Conservation (phyloP, 2,329 filamentous ascomycete species). For the Dendrostoma leiphaemia region DNA sequence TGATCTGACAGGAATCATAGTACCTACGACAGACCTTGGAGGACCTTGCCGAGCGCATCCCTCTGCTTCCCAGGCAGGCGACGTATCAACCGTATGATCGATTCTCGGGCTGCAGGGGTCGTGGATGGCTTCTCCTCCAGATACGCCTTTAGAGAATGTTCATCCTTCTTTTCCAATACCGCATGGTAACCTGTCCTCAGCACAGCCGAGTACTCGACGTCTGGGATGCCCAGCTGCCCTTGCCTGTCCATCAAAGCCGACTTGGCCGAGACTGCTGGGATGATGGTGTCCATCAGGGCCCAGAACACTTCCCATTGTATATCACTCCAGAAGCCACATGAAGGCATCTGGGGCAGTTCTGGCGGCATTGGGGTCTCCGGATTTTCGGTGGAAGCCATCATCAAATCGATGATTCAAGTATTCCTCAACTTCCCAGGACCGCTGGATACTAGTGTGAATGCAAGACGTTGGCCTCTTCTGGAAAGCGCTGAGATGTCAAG, state of each 20-base stretch:
- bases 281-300: conserved; percentile 54
- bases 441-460: too few species aligned
- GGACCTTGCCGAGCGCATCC: conserved; percentile 36
- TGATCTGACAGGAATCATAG: neutral
- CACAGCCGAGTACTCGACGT: conserved; percentile 47
- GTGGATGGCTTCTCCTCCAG: conserved; percentile 51
- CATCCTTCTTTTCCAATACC: conserved; percentile 37
- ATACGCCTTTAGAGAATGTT: conserved; percentile 48
- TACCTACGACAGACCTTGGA: conserved; percentile 41
- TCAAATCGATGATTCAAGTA: neutral
- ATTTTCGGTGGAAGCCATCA: conserved; percentile 7
- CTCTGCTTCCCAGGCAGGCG: conserved; percentile 30
- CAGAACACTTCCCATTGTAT: conserved; percentile 54
- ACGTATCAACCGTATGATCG: conserved; percentile 43
- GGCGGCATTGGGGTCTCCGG: conserved; percentile 19
- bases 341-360: conserved; percentile 25
- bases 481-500: too few species aligned
- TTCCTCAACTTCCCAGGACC: too few species aligned
- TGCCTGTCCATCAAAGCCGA: conserved; percentile 35
- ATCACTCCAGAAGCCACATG: conserved; percentile 39
- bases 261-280: conserved; percentile 56
- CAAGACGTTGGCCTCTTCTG: too few species aligned
- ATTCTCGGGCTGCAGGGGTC: conserved; percentile 51
- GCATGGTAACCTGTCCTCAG: conserved; percentile 36
- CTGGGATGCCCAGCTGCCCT: conserved; percentile 44